A percentile compares a stretch with the other conserved stretches of the same genome.
phyloP scores from a whole-genome alignment of 1,284 basidiomycete genomes.

The Vanrija humicola region DNA sequence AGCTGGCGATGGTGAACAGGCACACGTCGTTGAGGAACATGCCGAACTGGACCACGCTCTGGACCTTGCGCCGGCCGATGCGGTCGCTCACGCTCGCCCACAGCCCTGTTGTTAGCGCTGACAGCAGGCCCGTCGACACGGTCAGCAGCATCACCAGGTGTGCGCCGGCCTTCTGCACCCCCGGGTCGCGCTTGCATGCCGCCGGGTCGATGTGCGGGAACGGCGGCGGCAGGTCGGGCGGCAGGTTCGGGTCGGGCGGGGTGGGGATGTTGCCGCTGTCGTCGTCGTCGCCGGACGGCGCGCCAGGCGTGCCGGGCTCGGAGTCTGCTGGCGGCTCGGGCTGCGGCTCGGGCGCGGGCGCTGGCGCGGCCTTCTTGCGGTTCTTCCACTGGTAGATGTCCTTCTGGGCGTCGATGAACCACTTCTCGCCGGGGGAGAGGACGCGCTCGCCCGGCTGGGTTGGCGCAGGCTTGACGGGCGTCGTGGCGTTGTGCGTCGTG shows the following conservation, averaged over 20 bases:
- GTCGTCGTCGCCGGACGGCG: neutral
- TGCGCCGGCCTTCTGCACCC: conserved; percentile 67
- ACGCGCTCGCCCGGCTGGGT: neutral
- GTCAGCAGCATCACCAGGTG: conserved; percentile 64
- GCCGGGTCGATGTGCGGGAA: conserved; percentile 45
- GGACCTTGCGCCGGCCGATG: conserved; percentile 70
- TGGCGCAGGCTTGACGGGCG: neutral
- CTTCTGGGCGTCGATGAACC: conserved; percentile 41
- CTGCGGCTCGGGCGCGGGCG: neutral
- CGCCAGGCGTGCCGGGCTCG: neutral
- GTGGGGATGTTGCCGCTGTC: conserved; percentile 6
- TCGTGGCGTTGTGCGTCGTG: neutral
- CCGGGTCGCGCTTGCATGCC: conserved; percentile 64
- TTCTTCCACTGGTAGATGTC: conserved; percentile 27
- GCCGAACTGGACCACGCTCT: conserved; percentile 66
- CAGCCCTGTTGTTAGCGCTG: conserved; percentile 78
- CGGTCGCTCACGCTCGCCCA: conserved; percentile 81
- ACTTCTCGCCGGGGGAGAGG: conserved; percentile 39
- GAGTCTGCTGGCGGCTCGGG: neutral
- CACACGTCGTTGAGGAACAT: conserved; percentile 69
- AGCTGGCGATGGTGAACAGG: conserved; percentile 73
- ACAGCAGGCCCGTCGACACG: conserved; percentile 71
- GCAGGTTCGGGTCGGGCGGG: conserved; percentile 13
- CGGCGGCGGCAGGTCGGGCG: conserved; percentile 10
- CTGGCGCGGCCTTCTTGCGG: neutral